Conservation (phyloP, 1,284 basidiomycete genomes). For the Vanrija sp. region DNA sequence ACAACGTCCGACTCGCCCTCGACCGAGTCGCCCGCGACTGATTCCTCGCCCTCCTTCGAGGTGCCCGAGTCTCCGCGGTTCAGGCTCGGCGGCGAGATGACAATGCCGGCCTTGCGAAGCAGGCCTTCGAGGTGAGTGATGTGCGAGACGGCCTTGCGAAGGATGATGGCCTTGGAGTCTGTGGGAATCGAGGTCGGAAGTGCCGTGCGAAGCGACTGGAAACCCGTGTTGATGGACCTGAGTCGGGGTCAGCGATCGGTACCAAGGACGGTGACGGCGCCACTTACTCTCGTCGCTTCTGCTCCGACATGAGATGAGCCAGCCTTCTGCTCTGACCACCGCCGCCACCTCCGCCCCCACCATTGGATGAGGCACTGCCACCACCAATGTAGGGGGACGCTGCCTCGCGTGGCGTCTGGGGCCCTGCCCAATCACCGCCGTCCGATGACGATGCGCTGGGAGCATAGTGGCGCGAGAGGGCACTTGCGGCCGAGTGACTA, state of each 20-base stretch:
- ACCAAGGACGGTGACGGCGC: not conserved
- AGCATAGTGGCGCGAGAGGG: slow-evolving; percentile 5
- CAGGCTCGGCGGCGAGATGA: not conserved
- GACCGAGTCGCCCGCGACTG: slow-evolving; percentile 6
- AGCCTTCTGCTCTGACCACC: slow-evolving; percentile 34
- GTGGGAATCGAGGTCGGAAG: slow-evolving; percentile 34
- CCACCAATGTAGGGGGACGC: not conserved
- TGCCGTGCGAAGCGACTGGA: slow-evolving; percentile 31
- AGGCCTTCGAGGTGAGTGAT: slow-evolving; percentile 35
- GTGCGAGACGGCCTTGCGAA: slow-evolving; percentile 43
- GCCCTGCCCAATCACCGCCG: slow-evolving; percentile 11
- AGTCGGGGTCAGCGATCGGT: slow-evolving; percentile 2
- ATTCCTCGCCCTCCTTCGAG: slow-evolving; percentile 4
- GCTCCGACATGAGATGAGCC: slow-evolving; percentile 45
- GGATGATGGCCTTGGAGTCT: slow-evolving; percentile 45
- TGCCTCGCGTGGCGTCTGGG: slow-evolving; percentile 1
- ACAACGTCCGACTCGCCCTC: slow-evolving; percentile 4
- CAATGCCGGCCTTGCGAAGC: slow-evolving; percentile 26
- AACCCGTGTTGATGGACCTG: slow-evolving; percentile 46
- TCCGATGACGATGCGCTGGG: slow-evolving; percentile 5
- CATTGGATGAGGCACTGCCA: not conserved
- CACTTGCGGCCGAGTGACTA: slow-evolving; percentile 13
- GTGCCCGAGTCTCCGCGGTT: not conserved
- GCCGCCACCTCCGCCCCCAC: not conserved
- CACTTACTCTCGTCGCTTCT: slow-evolving; percentile 46